These are phyloP conservation scores for Myxozyma vanderwaltii DNA, from an alignment of 805 yeast species.

Conservation along the genomic window DNA sequence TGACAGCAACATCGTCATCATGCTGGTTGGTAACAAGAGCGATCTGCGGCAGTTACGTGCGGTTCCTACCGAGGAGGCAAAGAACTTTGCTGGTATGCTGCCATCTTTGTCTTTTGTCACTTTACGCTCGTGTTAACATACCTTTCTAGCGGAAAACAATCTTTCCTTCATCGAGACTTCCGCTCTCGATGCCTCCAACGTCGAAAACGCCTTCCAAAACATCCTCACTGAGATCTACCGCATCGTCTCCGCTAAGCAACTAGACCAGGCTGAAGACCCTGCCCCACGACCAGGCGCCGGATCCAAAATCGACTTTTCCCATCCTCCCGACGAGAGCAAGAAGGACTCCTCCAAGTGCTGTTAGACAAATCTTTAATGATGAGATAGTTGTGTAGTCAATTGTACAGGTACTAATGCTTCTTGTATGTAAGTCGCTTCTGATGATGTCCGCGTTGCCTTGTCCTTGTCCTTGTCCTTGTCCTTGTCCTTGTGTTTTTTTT, in stretches of 20 bases:
- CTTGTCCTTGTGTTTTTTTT: background rate
- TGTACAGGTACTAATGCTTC: conserved; percentile 1
- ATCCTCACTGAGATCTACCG: conserved; percentile 90
- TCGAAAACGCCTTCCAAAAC: conserved; percentile 91
- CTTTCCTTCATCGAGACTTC: conserved; percentile 93
- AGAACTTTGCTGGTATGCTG: conserved; percentile 63
- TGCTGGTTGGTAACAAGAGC: conserved; percentile 95
- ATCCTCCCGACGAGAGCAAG: conserved; percentile 69
- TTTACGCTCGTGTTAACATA: background rate
- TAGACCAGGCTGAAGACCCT: conserved; percentile 75
- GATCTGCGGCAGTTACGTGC: conserved; percentile 93
- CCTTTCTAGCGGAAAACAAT: conserved; percentile 67
- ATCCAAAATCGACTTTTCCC: conserved; percentile 89
- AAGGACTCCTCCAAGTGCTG: conserved; percentile 63
- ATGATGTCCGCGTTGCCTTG: background rate
- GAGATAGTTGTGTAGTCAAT: background rate
- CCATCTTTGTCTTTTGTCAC: background rate
- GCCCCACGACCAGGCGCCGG: conserved; percentile 74
- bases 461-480: background rate
- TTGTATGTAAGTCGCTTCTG: background rate
- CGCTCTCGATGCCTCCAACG: conserved; percentile 91
- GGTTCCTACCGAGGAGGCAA: conserved; percentile 97
- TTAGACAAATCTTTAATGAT: conserved; percentile 43
- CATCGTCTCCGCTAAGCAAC: conserved; percentile 90
- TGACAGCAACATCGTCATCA: conserved; percentile 93